Conservation (phyloP, 179 eudicot species). For the Beta macrorhiza region DNA sequence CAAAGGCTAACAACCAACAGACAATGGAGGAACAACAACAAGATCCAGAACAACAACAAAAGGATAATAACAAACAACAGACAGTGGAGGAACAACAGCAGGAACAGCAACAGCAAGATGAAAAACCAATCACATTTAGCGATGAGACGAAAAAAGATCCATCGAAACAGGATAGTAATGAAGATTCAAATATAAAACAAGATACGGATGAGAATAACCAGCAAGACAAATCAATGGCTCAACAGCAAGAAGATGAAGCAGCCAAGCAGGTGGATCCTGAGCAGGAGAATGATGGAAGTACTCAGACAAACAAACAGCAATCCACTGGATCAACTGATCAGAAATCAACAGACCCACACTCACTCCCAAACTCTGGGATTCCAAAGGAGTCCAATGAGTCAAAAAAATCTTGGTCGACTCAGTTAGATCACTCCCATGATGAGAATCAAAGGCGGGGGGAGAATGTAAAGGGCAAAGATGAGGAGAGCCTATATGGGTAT, state of each 20-base stretch:
- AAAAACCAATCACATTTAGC: constrained; percentile 32
- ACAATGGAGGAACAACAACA: constrained; percentile 31
- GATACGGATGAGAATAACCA: constrained; percentile 33
- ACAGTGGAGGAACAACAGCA: constrained; percentile 6
- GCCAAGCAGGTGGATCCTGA: constrained; percentile 18
- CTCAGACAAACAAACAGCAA: constrained; percentile 22
- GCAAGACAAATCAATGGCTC: constrained; percentile 22
- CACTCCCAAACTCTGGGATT: constrained; percentile 48
- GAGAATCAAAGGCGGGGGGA: constrained; percentile 40
- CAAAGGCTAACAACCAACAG: constrained; percentile 32
- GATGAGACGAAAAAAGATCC: constrained; percentile 42
- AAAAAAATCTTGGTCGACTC: constrained; percentile 70
- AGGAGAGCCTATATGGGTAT: constrained; percentile 41
- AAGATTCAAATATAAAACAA: constrained; percentile 31
- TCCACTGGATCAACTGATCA: constrained; percentile 26
- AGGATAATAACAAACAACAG: constrained; percentile 12
- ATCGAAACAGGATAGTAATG: constrained; percentile 21
- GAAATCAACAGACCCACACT: constrained; percentile 28
- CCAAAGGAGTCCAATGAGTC: constrained; percentile 79
- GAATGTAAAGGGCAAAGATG: constrained; percentile 37
- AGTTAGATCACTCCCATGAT: constrained; percentile 55
- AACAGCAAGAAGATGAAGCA: constrained; percentile 26
- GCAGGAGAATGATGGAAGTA: constrained; percentile 10
- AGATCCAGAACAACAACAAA: constrained; percentile 10
- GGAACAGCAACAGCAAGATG: constrained; percentile 31